phyloP scores from a whole-genome alignment of 2,329 filamentous ascomycete genomes.

The Beauveria medogensis region DNA sequence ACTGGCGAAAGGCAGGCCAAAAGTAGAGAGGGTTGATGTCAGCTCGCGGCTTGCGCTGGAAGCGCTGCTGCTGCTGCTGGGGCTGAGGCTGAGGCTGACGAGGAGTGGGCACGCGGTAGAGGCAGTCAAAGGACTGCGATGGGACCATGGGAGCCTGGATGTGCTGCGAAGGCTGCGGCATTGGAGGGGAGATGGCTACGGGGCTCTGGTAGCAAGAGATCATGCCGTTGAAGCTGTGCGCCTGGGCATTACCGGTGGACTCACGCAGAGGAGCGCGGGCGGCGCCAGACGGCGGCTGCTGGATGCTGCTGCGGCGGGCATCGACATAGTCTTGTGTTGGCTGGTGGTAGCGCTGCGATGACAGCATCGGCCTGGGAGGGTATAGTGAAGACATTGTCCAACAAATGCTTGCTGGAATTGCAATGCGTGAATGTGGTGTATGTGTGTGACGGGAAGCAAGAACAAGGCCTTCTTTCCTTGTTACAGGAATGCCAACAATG shows the following conservation, averaged over 20 bases:
- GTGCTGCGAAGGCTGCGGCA: constrained; percentile 23
- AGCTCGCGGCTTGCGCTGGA: constrained; percentile 27
- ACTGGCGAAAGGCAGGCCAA: constrained; percentile 56
- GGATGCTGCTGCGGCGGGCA: constrained; percentile 30
- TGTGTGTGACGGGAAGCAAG: background rate
- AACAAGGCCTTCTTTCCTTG: background rate
- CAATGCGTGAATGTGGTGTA: constrained; percentile 12
- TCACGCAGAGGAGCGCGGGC: constrained; percentile 42
- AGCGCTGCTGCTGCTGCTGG: constrained; percentile 25
- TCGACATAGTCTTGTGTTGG: constrained; percentile 39
- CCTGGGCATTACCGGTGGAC: constrained; percentile 44
- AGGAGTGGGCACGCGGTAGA: constrained; percentile 30
- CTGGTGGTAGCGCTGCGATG: constrained; percentile 44
- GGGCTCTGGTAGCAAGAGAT: constrained; percentile 37
- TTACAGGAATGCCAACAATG: constrained; percentile 11
- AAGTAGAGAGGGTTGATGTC: constrained; percentile 52
- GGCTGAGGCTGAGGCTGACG: constrained; percentile 26
- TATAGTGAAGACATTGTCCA: constrained; percentile 30
- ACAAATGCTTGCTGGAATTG: constrained; percentile 6
- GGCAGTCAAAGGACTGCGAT: constrained; percentile 38
- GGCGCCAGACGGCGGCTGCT: constrained; percentile 14
- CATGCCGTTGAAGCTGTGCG: constrained; percentile 31
- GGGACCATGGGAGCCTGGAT: constrained; percentile 44
- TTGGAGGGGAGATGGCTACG: constrained; percentile 34
- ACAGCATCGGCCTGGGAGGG: constrained; percentile 38